phyloP scores from a whole-genome alignment of 2,329 filamentous ascomycete species.

The Furcasterigmium sp. region DNA sequence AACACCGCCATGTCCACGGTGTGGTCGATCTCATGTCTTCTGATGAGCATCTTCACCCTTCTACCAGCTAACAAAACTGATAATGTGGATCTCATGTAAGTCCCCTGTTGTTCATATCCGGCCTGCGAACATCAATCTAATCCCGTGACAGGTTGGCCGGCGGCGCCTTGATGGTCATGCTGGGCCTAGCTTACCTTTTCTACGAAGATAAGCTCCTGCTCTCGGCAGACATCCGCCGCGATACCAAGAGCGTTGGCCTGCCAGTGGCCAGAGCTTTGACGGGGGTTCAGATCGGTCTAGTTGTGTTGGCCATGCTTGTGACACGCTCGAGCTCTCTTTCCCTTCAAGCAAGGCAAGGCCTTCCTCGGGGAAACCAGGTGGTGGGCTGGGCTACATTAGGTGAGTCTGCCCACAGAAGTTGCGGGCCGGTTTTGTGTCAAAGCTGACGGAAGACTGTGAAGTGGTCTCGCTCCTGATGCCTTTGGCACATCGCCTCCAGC shows the following conservation, averaged over 20 bases:
- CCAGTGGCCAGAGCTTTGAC: slow-evolving; percentile 52
- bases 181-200: slow-evolving; percentile 72
- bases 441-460: slow-evolving; percentile 22
- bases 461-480: slow-evolving; percentile 74
- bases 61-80: slow-evolving; percentile 84
- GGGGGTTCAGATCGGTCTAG: slow-evolving; percentile 66
- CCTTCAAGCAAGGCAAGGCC: slow-evolving; percentile 75
- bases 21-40: slow-evolving; percentile 72
- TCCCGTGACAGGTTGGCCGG: slow-evolving; percentile 56
- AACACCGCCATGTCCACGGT: slow-evolving; percentile 60
- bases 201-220: slow-evolving; percentile 58
- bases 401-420: slow-evolving; percentile 30
- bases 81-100: slow-evolving; percentile 67
- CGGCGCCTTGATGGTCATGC: slow-evolving; percentile 68
- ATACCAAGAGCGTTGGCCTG: slow-evolving; percentile 5
- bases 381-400: slow-evolving; percentile 78
- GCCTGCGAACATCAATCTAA: no score
- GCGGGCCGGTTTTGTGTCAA: background rate
- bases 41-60: slow-evolving; percentile 89
- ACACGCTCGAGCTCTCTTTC: slow-evolving; percentile 83
- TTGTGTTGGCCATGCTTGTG: slow-evolving; percentile 75
- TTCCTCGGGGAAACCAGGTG: slow-evolving; percentile 82
- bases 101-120: slow-evolving; percentile 10
- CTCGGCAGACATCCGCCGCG: background rate
- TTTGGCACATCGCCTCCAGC: slow-evolving; percentile 71